A percentile compares a stretch with the other conserved stretches of the same genome.
Evolutionary conservation across 2,329 filamentous ascomycete genomes (phyloP).

Genomic region (Diaporthe sp.): DNA sequence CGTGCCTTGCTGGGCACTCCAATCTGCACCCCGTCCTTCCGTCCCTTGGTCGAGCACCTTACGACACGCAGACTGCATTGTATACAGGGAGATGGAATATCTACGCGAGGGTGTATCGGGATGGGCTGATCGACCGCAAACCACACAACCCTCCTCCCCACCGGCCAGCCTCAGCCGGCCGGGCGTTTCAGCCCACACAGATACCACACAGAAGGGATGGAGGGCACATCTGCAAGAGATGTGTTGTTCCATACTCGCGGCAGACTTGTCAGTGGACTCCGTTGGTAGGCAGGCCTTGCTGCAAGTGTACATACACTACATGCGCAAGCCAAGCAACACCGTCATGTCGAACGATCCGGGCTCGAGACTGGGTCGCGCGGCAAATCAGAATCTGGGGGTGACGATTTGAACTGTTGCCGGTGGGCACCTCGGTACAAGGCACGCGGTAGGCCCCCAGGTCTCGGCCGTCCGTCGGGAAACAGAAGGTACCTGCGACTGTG

Average conservation of each 20-base stretch:
- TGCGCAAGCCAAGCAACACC: conserved; percentile 1
- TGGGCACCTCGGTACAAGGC: background rate
- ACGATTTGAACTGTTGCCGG: background rate
- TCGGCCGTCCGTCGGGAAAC: conserved; percentile 21
- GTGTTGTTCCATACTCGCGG: background rate
- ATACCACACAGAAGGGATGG: too few relatives aligned
- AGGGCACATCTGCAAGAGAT: background rate
- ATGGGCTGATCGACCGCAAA: conserved; percentile 12
- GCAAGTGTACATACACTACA: too few relatives aligned
- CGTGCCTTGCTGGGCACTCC: conserved; percentile 1
- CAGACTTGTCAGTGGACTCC: background rate
- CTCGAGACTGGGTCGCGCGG: conserved; percentile 21
- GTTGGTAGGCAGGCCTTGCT: too few relatives aligned
- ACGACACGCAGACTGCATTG: background rate
- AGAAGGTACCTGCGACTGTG: conserved; percentile 26
- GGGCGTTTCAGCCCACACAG: conserved; percentile 26
- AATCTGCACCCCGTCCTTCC: background rate
- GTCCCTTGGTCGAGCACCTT: background rate
- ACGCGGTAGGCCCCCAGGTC: conserved; percentile 6
- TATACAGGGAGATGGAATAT: background rate
- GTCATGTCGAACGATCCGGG: conserved; percentile 24
- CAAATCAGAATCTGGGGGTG: conserved; percentile 24
- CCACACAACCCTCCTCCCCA: background rate
- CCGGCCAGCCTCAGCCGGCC: conserved; percentile 25
- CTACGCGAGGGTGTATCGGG: conserved; percentile 21